Percentiles rank a stretch among this genome's conserved stretches.
These are phyloP conservation scores for Capillidium heterosporum DNA, from an alignment of 371 early-diverging fungal species.

Conservation along the genomic window DNA sequence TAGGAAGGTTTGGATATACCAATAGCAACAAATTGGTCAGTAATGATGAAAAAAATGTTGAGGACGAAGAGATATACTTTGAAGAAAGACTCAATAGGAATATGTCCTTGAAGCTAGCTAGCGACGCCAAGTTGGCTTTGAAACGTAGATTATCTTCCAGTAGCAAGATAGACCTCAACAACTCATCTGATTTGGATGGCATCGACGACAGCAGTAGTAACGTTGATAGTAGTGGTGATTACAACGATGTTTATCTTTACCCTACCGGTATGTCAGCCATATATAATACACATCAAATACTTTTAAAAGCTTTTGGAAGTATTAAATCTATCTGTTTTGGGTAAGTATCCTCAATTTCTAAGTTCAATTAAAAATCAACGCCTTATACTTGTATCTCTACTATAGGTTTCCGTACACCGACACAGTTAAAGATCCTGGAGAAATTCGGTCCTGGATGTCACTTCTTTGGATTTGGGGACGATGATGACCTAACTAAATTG, in stretches of 20 bases:
- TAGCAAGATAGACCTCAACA: conserved; percentile 50
- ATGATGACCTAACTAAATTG: conserved; percentile 42
- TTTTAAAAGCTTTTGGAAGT: conserved; percentile 21
- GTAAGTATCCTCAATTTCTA: conserved; percentile 17
- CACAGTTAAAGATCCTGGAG: conserved; percentile 81
- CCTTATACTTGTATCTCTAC: neutral
- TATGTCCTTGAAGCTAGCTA: neutral
- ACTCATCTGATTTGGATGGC: conserved; percentile 31
- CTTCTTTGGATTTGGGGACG: conserved; percentile 70
- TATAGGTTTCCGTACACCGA: conserved; percentile 81
- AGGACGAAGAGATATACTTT: conserved; percentile 24
- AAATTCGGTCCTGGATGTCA: conserved; percentile 83
- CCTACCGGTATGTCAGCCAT: conserved; percentile 89
- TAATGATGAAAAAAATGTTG: neutral
- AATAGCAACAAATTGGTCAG: conserved; percentile 14
- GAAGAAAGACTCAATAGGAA: conserved; percentile 90
- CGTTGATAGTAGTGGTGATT: too few species aligned
- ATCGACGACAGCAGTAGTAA: too few species aligned
- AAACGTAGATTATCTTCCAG: conserved; percentile 53
- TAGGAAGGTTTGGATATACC: conserved; percentile 14
- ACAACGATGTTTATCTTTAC: conserved; percentile 64
- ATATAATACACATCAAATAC: conserved; percentile 55
- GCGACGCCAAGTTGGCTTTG: conserved; percentile 21
- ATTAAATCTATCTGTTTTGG: conserved; percentile 79
- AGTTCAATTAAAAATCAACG: neutral